Evolutionary conservation across 495 filamentous ascomycete species (phyloP).

Genomic region (Parathielavia hyrcaniae): DNA sequence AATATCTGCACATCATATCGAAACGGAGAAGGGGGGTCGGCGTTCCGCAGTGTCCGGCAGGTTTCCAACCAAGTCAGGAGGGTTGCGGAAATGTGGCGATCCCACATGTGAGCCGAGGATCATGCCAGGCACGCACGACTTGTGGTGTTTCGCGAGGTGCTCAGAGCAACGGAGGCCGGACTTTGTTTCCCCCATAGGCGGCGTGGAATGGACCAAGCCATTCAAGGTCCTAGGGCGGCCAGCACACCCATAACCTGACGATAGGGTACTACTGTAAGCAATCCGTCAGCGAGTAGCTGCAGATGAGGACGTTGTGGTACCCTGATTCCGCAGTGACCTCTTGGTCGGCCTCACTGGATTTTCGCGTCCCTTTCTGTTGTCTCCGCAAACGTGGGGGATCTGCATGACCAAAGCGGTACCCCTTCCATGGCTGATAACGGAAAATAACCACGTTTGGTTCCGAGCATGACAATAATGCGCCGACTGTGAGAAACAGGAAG

Average conservation of each 20-base stretch:
- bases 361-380: not conserved
- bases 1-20: conserved; percentile 25
- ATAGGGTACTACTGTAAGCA: not conserved
- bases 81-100: conserved; percentile 16
- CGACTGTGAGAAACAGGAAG: conserved; percentile 4
- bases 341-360: conserved; percentile 9
- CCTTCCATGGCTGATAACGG: not conserved
- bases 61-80: not conserved
- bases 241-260: not conserved
- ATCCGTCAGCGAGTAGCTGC: conserved; percentile 20
- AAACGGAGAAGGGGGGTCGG: not conserved
- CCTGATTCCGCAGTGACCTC: conserved; percentile 11
- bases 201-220: not conserved
- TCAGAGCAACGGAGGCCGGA: conserved; percentile 1
- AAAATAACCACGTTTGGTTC: not conserved
- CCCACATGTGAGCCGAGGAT: conserved; percentile 5
- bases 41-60: not conserved
- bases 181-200: not conserved
- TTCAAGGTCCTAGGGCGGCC: not conserved
- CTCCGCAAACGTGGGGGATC: not conserved
- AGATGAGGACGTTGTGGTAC: conserved; percentile 2
- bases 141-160: not conserved
- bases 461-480: not conserved
- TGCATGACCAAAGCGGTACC: not conserved
- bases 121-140: not conserved